Percentiles rank a stretch among this genome's conserved stretches.
phyloP scores from a whole-genome alignment of 2,329 filamentous ascomycete genomes.

The Sporothrix luriei region DNA sequence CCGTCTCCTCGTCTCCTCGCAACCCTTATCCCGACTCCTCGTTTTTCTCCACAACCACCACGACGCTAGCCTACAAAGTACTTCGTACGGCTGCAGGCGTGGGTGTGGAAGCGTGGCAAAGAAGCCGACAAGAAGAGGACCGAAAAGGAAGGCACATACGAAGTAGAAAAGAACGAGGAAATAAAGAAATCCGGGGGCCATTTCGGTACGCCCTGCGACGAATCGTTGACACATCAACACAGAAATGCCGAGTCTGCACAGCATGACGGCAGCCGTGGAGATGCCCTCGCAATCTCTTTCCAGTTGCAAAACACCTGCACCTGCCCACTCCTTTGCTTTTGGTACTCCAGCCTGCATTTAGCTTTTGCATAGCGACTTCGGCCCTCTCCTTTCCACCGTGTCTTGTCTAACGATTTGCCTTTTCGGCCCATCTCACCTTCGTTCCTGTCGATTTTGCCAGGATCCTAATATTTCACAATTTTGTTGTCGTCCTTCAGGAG shows the following conservation, averaged over 20 bases:
- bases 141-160: not conserved
- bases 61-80: not conserved
- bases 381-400: not conserved
- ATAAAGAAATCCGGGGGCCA: not conserved
- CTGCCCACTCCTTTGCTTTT: not conserved
- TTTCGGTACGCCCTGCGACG: not conserved
- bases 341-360: not conserved
- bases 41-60: slow-evolving; percentile 12
- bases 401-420: not conserved
- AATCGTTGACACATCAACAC: slow-evolving; percentile 17
- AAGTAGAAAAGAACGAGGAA: not conserved
- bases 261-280: not conserved
- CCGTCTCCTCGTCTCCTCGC: not conserved
- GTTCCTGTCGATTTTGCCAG: not conserved
- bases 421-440: too few relatives aligned
- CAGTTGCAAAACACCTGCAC: too few relatives aligned
- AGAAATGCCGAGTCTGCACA: not conserved
- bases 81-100: not conserved
- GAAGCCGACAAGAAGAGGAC: not conserved
- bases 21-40: not conserved
- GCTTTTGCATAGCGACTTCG: slow-evolving; percentile 3
- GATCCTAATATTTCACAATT: not conserved
- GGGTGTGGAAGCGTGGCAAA: not conserved
- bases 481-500: not conserved
- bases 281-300: not conserved